A percentile compares a stretch with the other conserved stretches of the same genome.
Evolutionary conservation across 805 yeast genomes (phyloP).

Genomic region (Starmerella vaccinii): DNA sequence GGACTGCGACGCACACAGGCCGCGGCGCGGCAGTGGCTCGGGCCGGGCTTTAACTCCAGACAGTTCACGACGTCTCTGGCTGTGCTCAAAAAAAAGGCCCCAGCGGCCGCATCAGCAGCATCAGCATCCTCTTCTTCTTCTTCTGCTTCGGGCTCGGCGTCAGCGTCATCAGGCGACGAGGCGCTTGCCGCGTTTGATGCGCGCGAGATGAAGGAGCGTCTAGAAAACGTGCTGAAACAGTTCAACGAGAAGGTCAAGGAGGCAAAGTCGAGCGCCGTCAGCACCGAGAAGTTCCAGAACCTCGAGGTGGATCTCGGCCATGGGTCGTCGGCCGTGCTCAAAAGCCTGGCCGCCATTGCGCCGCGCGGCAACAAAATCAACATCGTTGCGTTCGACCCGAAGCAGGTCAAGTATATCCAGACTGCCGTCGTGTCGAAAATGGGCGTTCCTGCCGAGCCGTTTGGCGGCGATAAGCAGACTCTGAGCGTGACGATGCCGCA

Average conservation of each 20-base stretch:
- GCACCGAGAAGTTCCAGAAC: slow-evolving; percentile 54
- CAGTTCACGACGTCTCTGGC: not conserved
- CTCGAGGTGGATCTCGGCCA: slow-evolving; percentile 43
- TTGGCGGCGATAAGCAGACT: slow-evolving; percentile 60
- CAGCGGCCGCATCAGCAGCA: not conserved
- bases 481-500: slow-evolving; percentile 68
- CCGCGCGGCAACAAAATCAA: slow-evolving; percentile 36
- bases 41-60: no score
- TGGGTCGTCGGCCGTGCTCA: slow-evolving; percentile 40
- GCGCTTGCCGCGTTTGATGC: slow-evolving; percentile 11
- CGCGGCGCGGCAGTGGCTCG: no score
- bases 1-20: no score
- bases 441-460: slow-evolving; percentile 71
- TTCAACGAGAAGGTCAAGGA: slow-evolving; percentile 48
- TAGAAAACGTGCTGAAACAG: slow-evolving; percentile 28
- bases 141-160: no score
- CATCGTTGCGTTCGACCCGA: slow-evolving; percentile 77
- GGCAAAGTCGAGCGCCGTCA: slow-evolving; percentile 58
- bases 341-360: slow-evolving; percentile 32
- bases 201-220: slow-evolving; percentile 9
- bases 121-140: no score
- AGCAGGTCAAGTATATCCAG: slow-evolving; percentile 54
- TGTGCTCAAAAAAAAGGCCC: slow-evolving; percentile 9
- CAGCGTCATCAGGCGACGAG: not conserved
- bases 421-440: slow-evolving; percentile 58